Base-by-base conservation (phyloP, 2,329 filamentous ascomycete genomes). In the Colletotrichum nymphaeae region DNA sequence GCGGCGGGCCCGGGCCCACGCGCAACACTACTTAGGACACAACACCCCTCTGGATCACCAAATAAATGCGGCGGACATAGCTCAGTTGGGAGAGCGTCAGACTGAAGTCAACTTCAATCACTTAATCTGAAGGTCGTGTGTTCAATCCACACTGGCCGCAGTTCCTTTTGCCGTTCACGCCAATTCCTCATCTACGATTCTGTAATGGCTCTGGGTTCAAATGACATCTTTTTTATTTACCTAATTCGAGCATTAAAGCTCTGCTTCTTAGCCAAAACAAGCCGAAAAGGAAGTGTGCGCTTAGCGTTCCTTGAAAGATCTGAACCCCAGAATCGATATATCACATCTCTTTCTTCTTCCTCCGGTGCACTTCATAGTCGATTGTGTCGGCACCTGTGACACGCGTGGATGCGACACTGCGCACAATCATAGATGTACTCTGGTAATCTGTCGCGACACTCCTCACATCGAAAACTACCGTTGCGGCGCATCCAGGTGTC, bases 391-490 rank as follows among this genome's bases (percentile, higher is more conserved):
- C 88, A 90, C 4, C 83, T 77, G n/a, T 83, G 79, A 67, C 88
- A 90, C 26, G 82, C 85, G 76, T 81, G 78, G 4, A 87, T 77
- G 4, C 78, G 78, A 70, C 88, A 90, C 62, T 83, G 80, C 0
- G 53, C 60, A 72, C 88, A 89, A 69, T 88, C 83, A 32, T 82
- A 86, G 14, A 90, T 87, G 73, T 80, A 90, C 0, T 74, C 0
- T 0, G 78, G 81, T 57, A 89, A 78, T 2, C 32, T 14, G n/a
- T 85, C 57, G 8, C 75, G 73, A 73, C 87, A 90, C 70, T 86
- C 81, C 56, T 86, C 83, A 59, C 87, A 89, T 0, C n/a, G 63
- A 37, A 81, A 78, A 0, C 14, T 35, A 1, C 85, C 86, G 14
- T 58, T 52, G 2, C 80, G 76, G 1, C 69, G 79, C 11, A 52